Evolutionary conservation across 306 rosid genomes (phyloP), one percentile per base, ranked within the genome.

Genomic region (Vicia villosa): DNA sequence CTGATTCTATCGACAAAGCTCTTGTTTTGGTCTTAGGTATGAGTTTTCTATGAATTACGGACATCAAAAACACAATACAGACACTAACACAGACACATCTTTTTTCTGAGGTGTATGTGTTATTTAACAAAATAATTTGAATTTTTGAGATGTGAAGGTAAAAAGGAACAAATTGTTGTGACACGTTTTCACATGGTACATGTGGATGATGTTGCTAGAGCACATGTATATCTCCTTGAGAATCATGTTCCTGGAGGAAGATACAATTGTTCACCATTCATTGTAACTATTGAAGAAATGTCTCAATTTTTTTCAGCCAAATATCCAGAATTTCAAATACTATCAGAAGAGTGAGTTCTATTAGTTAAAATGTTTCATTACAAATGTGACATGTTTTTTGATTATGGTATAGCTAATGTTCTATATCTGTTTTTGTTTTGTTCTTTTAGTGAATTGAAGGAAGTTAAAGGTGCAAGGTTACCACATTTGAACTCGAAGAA

Each of bases 191-290:
- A 72, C 72, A 20, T 87, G 81, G 95, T 80, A 17, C 86, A 90
- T 71, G 87, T 82, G 14, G 91, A 87, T 51, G 96, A 90, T 47
- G 73, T 83, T 20, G 85, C 81, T 1, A 78, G 90, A 42, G 83
- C 90, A 52, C 87, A 88, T 16, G 83, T 88, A 14, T 85, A 78
- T 63, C 79, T 84, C 14, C 78, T 88, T 24, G 91, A 88, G 72
- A 73, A 82, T 55, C 76, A 87, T 22, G 68, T 70, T 72, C 84
- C 81, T 3, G 79, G 69, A 16, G 95, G 92, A 20, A 80, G 92
- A 63, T 91, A 82, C 36, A 83, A 68, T 80, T 91, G 97, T 24
- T 84, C 90, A 22, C 70, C 83, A 11, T 68, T 66, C 52, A 13
- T 12, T 36, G 76, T 70, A 5, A 28, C 86, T 6, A 28, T 80